These are phyloP conservation scores for Polygonum maritimum DNA, from an alignment of 148 eudicot genomes.

Conservation along the genomic window DNA sequence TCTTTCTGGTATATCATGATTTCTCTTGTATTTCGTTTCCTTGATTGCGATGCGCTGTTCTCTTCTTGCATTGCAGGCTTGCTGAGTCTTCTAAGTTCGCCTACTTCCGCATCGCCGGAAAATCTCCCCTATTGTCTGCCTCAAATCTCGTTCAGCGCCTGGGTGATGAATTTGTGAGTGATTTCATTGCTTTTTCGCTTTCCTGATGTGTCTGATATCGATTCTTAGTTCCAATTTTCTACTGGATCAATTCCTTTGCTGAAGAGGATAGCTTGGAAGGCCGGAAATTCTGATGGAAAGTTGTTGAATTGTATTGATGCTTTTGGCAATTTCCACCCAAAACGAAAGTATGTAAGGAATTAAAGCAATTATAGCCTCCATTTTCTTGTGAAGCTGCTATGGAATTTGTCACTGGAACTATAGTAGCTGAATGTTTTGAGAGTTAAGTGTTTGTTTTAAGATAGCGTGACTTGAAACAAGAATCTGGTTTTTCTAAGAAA, in stretches of 20 bases:
- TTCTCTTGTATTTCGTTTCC: background rate
- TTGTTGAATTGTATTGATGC: background rate
- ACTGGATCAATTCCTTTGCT: background rate
- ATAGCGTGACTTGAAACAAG: background rate
- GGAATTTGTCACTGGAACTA: background rate
- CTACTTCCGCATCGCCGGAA: background rate
- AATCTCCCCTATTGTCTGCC: background rate
- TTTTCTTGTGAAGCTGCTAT: background rate
- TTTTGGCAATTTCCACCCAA: background rate
- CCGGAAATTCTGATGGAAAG: background rate
- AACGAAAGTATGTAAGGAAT: background rate
- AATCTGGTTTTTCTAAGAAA: background rate
- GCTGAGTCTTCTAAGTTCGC: background rate
- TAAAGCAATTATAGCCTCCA: background rate
- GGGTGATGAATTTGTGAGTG: slow-evolving; percentile 9
- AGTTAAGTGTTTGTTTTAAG: background rate
- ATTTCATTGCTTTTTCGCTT: background rate
- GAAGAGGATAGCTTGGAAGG: slow-evolving; percentile 1
- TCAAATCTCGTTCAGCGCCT: slow-evolving; percentile 1
- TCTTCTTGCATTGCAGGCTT: background rate
- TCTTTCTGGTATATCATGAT: background rate
- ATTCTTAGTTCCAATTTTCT: background rate
- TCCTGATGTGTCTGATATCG: background rate
- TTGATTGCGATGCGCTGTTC: background rate
- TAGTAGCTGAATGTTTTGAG: background rate